Base-by-base conservation (phyloP, 2,329 filamentous ascomycete genomes). In the Hypoxylon sp. region DNA sequence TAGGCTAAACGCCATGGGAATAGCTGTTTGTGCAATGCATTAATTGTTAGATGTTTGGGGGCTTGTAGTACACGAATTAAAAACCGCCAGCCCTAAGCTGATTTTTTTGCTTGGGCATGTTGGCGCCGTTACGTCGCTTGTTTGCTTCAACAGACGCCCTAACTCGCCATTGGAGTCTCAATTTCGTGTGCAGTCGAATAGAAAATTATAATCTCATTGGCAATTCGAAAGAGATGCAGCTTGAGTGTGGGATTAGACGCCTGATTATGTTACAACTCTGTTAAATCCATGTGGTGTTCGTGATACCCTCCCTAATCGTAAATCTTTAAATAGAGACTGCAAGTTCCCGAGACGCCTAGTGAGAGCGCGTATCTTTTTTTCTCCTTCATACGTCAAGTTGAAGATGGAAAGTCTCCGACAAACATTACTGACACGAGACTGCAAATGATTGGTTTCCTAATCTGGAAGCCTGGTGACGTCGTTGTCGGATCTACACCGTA, bases 121-220 rank as follows among this genome's bases (percentile, higher is more conserved):
- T 71, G 60, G 67, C 67, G 70, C 70, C 65, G 56, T 39, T 39
- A 44, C 50, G 47, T 44, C 60, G 54, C 55, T 33, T 51, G 14
- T 29, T 39, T 54, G 37, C 63, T 61, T 67, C 69, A 53, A 65
- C 58, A 71, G 47, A 51, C 69, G 69, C 69, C 63, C 26, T 50
- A 46, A 39, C 42, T 35, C 35, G 51, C 56, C 56, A 67, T 63
- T 44, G 26, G 17, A 63, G 48, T 61, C 22, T 55, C 53, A 17
- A 61, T 47, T 19, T 56, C 56, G 54, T 37, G 56, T 59, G 54
- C 53, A 58, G 46, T 65, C 48, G 47, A 54, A 48, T 56, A 56
- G 53, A 29, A 56, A 19, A 31, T 33, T 35, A 56, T 47, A 22
- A 24, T 35, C 42, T 61, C 24, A 14, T 42, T 52, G n/a, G 56